A percentile compares a stretch with the other conserved stretches of the same genome.
Conservation (phyloP, 2,329 filamentous ascomycete species). For the Xylaria hypoxylon region DNA sequence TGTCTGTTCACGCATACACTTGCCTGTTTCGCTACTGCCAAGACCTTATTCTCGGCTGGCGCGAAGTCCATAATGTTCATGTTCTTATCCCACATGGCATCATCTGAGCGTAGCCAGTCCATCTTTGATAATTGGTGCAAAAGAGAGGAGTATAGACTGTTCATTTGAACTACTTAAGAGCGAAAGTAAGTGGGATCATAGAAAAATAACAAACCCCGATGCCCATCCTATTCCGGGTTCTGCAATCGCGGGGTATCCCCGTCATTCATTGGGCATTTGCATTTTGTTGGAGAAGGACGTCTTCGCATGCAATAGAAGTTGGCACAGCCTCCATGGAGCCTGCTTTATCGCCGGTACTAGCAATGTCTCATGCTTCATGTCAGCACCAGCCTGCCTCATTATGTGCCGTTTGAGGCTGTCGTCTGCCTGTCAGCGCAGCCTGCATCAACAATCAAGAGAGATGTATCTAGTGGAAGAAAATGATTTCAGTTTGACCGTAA, state of each 20-base stretch:
- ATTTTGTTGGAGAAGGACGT: conserved; percentile 3
- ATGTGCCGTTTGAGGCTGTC: conserved; percentile 8
- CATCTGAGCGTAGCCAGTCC: conserved; percentile 28
- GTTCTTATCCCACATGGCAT: conserved; percentile 19
- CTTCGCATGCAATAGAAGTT: not conserved
- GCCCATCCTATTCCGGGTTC: not conserved
- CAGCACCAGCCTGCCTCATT: conserved; percentile 10
- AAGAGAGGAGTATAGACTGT: not conserved
- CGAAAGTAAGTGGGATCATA: not conserved
- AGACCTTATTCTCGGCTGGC: conserved; percentile 4
- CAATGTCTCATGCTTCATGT: not conserved
- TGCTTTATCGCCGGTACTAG: not conserved
- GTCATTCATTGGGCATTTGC: conserved; percentile 6
- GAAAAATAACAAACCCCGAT: not conserved
- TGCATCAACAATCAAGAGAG: not conserved
- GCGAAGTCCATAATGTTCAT: conserved; percentile 19
- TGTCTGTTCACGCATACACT: not conserved
- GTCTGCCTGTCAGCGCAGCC: conserved; percentile 17
- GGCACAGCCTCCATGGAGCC: not conserved
- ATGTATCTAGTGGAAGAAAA: not conserved
- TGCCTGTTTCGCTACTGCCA: conserved; percentile 8
- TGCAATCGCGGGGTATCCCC: conserved; percentile 6
- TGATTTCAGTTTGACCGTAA: not conserved
- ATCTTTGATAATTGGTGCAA: not conserved
- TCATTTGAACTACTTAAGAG: not conserved